Conservation (phyloP, 2,329 filamentous ascomycete genomes). For the Arthrinium puccinioides region DNA sequence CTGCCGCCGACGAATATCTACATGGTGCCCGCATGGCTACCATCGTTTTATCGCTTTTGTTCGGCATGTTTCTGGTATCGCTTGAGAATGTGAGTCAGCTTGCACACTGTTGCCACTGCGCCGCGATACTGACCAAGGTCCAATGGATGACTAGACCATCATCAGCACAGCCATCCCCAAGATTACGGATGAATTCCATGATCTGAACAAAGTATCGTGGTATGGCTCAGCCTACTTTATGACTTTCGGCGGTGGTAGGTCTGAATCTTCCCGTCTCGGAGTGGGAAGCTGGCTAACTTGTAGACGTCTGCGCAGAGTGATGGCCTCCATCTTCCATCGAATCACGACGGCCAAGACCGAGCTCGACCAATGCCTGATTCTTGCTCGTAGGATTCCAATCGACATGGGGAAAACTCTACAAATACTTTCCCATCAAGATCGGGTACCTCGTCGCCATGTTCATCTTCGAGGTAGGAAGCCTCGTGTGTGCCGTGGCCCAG, state of each 20-base stretch:
- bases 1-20: conserved; percentile 21
- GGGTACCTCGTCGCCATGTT: conserved; percentile 23
- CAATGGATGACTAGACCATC: conserved; percentile 21
- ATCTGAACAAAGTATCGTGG: conserved; percentile 38
- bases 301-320: no score
- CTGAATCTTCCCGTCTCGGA: neutral
- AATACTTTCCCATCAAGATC: conserved; percentile 29
- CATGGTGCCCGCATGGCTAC: conserved; percentile 25
- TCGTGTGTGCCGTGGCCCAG: conserved; percentile 25
- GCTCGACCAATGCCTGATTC: no score
- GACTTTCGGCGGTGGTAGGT: neutral
- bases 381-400: conserved; percentile 7
- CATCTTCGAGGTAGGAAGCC: conserved; percentile 28
- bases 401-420: conserved; percentile 30
- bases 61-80: conserved; percentile 36
- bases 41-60: conserved; percentile 34
- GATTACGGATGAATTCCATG: conserved; percentile 30
- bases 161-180: conserved; percentile 33
- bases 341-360: no score
- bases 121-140: neutral
- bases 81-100: conserved; percentile 20
- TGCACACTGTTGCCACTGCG: neutral
- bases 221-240: conserved; percentile 28
- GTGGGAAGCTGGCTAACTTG: no score
- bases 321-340: no score